These are phyloP conservation scores for Xenoacremonium recifei DNA, from an alignment of 2,329 filamentous ascomycete species.

Conservation along the genomic window DNA sequence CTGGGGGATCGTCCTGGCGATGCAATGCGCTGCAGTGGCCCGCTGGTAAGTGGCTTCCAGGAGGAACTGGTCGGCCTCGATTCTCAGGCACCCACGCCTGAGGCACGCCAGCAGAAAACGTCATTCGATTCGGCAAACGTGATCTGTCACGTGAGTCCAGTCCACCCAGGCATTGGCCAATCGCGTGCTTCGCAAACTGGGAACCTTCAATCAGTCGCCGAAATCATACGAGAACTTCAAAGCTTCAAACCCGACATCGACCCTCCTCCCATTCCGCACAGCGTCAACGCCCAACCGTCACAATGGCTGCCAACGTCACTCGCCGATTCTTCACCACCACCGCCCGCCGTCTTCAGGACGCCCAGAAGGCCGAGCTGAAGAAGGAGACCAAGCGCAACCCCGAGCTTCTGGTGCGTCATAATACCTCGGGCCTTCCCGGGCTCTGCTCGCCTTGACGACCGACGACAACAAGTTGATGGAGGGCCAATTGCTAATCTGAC, in stretches of 20 bases:
- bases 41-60: too few species aligned
- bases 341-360: conserved; percentile 48
- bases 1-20: too few species aligned
- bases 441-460: conserved; percentile 5
- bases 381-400: conserved; percentile 57
- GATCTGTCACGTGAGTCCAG: conserved; percentile 13
- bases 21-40: too few species aligned
- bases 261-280: conserved; percentile 17
- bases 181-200: conserved; percentile 19
- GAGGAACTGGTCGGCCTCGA: too few species aligned
- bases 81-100: not conserved
- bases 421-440: conserved; percentile 21
- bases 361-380: conserved; percentile 49
- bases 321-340: conserved; percentile 56
- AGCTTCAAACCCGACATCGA: conserved; percentile 19
- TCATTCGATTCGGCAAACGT: conserved; percentile 13
- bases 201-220: conserved; percentile 14
- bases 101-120: not conserved
- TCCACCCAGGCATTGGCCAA: conserved; percentile 26
- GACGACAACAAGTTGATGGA: conserved; percentile 2
- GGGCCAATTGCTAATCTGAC: conserved; percentile 14
- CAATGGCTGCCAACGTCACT: conserved; percentile 57
- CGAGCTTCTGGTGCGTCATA: conserved; percentile 45
- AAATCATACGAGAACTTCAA: conserved; percentile 33
- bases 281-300: conserved; percentile 26